These are phyloP conservation scores for Coriolopsis trogii DNA, from an alignment of 1,284 basidiomycete species.

Conservation along the genomic window DNA sequence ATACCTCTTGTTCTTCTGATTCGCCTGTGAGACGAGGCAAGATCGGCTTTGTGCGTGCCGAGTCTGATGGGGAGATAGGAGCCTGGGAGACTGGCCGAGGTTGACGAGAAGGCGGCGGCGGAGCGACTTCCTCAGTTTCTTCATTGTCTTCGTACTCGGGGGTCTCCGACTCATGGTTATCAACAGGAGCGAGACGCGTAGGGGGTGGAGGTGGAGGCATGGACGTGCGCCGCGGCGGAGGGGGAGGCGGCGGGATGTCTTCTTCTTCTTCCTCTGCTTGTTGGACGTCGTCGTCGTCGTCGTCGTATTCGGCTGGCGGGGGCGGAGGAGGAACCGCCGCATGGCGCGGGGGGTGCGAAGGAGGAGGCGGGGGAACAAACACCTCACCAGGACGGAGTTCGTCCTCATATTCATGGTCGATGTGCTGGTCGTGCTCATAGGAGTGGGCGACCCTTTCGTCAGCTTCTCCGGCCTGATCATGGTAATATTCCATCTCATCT, in stretches of 20 bases:
- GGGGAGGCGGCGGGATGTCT: constrained; percentile 4
- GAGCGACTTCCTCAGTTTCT: constrained; percentile 7
- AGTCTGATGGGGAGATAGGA: background rate
- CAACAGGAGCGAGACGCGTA: background rate
- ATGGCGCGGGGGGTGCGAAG: constrained; percentile 3
- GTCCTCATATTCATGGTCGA: constrained; percentile 2
- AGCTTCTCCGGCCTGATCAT: background rate
- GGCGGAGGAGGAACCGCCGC: constrained; percentile 1
- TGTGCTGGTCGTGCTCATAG: background rate
- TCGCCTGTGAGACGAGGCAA: background rate
- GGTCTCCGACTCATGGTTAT: constrained; percentile 3
- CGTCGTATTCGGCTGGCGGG: background rate
- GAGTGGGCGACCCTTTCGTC: background rate
- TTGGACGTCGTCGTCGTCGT: background rate
- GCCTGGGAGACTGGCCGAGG: background rate
- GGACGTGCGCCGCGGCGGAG: constrained; percentile 7
- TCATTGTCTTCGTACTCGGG: background rate
- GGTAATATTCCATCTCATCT: background rate
- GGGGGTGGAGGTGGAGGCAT: constrained; percentile 8
- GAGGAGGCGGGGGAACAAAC: constrained; percentile 16
- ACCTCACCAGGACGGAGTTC: constrained; percentile 7
- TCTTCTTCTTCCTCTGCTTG: constrained; percentile 2
- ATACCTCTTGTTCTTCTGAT: constrained; percentile 42
- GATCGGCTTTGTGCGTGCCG: constrained; percentile 1
- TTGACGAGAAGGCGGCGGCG: constrained; percentile 12